phyloP scores from a whole-genome alignment of 108 stramenopile genomes.

The Cyclotella sp. region DNA sequence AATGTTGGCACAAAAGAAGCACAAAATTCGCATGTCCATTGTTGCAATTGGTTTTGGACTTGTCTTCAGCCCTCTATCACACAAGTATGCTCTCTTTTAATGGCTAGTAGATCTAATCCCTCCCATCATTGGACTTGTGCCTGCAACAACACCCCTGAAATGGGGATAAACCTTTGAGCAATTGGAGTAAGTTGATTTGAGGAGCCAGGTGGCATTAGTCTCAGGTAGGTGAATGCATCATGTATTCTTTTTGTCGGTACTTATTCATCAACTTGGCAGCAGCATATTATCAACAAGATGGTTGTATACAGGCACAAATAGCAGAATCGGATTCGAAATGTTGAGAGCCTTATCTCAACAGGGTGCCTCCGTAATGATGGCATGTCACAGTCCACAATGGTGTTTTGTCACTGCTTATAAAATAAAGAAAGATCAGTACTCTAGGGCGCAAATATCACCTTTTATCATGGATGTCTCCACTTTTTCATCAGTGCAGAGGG shows the following conservation, averaged over 20 bases:
- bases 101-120: conserved; percentile 4
- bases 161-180: conserved; percentile 40
- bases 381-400: conserved; percentile 50
- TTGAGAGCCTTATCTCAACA: conserved; percentile 34
- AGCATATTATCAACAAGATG: not conserved
- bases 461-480: conserved; percentile 57
- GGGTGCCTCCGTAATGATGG: conserved; percentile 56
- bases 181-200: conserved; percentile 33
- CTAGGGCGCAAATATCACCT: conserved; percentile 36
- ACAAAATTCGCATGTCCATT: conserved; percentile 5
- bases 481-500: conserved; percentile 48
- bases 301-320: conserved; percentile 40
- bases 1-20: not conserved
- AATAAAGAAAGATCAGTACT: conserved; percentile 32
- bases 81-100: conserved; percentile 22
- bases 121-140: conserved; percentile 21
- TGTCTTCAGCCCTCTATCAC: conserved; percentile 23
- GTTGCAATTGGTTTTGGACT: conserved; percentile 22
- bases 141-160: conserved; percentile 7
- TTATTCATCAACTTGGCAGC: not conserved
- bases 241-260: not conserved
- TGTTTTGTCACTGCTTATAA: conserved; percentile 44
- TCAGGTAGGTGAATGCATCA: conserved; percentile 36
- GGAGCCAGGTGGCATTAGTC: conserved; percentile 61
- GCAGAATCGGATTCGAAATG: conserved; percentile 59